Evolutionary conservation across 106 monocot species (phyloP).

Genomic region (Dendrobium nobile): DNA sequence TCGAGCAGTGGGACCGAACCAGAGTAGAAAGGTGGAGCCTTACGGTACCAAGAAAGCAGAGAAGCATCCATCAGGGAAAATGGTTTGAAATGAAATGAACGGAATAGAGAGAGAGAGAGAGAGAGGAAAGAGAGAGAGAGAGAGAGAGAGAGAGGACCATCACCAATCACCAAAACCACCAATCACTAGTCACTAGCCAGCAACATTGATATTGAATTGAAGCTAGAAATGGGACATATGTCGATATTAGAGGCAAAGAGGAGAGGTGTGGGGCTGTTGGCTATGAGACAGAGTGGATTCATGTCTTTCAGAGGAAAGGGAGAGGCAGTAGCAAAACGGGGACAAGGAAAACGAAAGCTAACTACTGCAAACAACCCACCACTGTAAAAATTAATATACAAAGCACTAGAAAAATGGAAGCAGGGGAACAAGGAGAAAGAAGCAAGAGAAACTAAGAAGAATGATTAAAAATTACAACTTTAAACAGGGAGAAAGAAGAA

Average conservation of each 20-base stretch:
- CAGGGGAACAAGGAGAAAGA: neutral
- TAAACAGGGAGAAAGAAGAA: too few species aligned
- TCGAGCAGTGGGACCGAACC: slow-evolving; percentile 82
- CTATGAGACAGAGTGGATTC: slow-evolving; percentile 1
- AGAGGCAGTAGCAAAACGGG: slow-evolving; percentile 9
- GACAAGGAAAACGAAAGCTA: slow-evolving; percentile 32
- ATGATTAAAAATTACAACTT: neutral
- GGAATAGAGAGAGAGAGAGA: neutral
- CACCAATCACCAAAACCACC: neutral
- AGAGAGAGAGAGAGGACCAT: neutral
- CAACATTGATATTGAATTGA: neutral
- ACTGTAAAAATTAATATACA: neutral
- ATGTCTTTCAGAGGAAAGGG: slow-evolving; percentile 8
- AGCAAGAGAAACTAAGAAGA: neutral
- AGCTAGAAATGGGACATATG: neutral
- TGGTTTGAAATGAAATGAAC: neutral
- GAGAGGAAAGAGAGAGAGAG: neutral
- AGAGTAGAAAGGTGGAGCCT: slow-evolving; percentile 83
- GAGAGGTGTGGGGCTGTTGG: neutral
- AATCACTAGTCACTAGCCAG: neutral
- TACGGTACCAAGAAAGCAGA: slow-evolving; percentile 13
- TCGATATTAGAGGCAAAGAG: neutral
- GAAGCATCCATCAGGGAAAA: neutral
- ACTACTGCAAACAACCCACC: slow-evolving; percentile 3
- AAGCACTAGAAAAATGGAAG: neutral